phyloP scores from a whole-genome alignment of 148 eudicot species.

The Spergularia marina region DNA sequence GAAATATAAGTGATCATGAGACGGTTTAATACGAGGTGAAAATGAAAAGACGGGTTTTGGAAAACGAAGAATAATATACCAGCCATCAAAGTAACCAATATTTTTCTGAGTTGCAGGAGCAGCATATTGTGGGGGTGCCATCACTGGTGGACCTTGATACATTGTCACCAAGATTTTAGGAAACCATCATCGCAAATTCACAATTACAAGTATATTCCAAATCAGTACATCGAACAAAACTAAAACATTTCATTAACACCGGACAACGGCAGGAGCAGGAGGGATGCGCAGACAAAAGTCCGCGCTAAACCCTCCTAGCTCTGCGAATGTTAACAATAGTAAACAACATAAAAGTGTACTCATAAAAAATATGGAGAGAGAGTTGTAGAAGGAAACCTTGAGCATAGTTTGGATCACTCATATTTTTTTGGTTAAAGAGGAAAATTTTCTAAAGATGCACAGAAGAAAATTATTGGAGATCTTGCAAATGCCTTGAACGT shows the following conservation, averaged over 20 bases:
- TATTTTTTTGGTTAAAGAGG: constrained; percentile 10
- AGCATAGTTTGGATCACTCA: constrained; percentile 58
- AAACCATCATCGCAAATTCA: no score
- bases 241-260: no score
- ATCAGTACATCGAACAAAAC: no score
- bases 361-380: background rate
- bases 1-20: background rate
- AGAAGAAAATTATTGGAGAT: no score
- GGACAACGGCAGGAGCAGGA: no score
- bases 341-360: no score
- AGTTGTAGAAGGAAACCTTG: constrained; percentile 29
- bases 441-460: no score
- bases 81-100: constrained; percentile 66
- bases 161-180: constrained; percentile 23
- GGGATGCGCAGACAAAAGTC: no score
- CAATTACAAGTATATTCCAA: background rate
- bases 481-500: no score
- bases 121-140: constrained; percentile 74
- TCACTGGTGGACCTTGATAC: constrained; percentile 78
- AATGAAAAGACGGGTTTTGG: background rate
- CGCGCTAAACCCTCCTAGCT: no score
- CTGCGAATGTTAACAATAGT: no score
- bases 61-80: constrained; percentile 34
- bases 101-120: constrained; percentile 55
- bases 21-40: no score